Evolutionary conservation across 2,329 filamentous ascomycete genomes (phyloP).

Genomic region (Metarhizium robertsii): DNA sequence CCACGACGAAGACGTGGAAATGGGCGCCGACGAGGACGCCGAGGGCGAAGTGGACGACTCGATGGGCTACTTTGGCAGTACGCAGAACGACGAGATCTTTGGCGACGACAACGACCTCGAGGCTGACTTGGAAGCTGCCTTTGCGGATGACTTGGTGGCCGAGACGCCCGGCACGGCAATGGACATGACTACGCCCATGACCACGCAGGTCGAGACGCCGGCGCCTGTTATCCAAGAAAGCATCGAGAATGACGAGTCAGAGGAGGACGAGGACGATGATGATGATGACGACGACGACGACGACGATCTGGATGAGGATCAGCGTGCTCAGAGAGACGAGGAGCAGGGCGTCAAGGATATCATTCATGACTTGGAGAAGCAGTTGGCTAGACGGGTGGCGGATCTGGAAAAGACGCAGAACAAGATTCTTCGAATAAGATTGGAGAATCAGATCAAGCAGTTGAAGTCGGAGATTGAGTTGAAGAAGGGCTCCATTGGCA

Average conservation of each 20-base stretch:
- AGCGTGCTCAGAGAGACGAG: slow-evolving; percentile 38
- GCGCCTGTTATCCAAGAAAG: slow-evolving; percentile 32
- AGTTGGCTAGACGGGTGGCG: slow-evolving; percentile 34
- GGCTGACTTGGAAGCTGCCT: slow-evolving; percentile 45
- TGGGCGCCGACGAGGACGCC: slow-evolving; percentile 39
- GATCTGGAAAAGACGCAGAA: slow-evolving; percentile 35
- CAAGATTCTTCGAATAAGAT: slow-evolving; percentile 39
- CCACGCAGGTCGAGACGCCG: slow-evolving; percentile 34
- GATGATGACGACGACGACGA: slow-evolving; percentile 39
- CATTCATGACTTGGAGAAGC: slow-evolving; percentile 41
- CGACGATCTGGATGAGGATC: slow-evolving; percentile 45
- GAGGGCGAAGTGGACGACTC: slow-evolving; percentile 37
- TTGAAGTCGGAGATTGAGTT: slow-evolving; percentile 34
- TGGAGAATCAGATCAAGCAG: slow-evolving; percentile 40
- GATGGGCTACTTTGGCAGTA: slow-evolving; percentile 27
- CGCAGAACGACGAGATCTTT: slow-evolving; percentile 18
- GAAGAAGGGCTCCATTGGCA: slow-evolving; percentile 34
- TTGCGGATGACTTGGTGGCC: slow-evolving; percentile 30
- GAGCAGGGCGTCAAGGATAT: slow-evolving; percentile 47
- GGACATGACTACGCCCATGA: slow-evolving; percentile 37
- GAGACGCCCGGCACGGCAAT: slow-evolving; percentile 33
- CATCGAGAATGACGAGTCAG: slow-evolving; percentile 31
- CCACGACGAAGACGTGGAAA: slow-evolving; percentile 30
- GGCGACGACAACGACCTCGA: slow-evolving; percentile 40
- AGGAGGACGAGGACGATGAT: slow-evolving; percentile 29